Conservation (phyloP, 352 stramenopile species). For the Globisporangium iwayamae region DNA sequence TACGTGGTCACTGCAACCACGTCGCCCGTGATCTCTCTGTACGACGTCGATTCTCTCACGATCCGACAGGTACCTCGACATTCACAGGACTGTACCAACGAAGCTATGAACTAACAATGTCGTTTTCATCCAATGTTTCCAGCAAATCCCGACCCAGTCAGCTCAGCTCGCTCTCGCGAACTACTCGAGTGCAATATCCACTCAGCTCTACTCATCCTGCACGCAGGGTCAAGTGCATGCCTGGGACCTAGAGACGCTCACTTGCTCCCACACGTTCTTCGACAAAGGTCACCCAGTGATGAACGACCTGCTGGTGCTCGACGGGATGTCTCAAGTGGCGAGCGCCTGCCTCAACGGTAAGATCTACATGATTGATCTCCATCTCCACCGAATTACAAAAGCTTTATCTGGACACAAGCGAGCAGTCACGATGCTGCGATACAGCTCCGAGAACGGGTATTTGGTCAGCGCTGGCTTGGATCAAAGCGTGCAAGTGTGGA, state of each 20-base stretch:
- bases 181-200: background rate
- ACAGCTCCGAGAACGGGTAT: slow-evolving; percentile 44
- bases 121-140: background rate
- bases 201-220: slow-evolving; percentile 35
- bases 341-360: slow-evolving; percentile 43
- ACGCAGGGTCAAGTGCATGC: slow-evolving; percentile 38
- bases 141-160: slow-evolving; percentile 49
- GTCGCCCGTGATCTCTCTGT: slow-evolving; percentile 49
- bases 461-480: slow-evolving; percentile 53
- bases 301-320: slow-evolving; percentile 38
- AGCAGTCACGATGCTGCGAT: slow-evolving; percentile 42
- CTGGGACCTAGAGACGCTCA: slow-evolving; percentile 38
- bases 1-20: slow-evolving; percentile 49
- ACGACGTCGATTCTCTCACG: slow-evolving; percentile 42
- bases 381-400: slow-evolving; percentile 22
- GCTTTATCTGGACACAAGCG: slow-evolving; percentile 37
- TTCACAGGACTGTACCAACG: background rate
- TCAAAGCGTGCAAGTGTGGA: slow-evolving; percentile 58
- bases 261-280: slow-evolving; percentile 37
- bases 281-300: slow-evolving; percentile 25
- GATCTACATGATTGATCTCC: slow-evolving; percentile 58
- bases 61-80: slow-evolving; percentile 34
- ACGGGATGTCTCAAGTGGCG: slow-evolving; percentile 31
- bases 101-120: background rate
- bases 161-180: slow-evolving; percentile 36